Evolutionary conservation across 495 filamentous ascomycete species (phyloP).

Genomic region (Sordaria brevicollis): DNA sequence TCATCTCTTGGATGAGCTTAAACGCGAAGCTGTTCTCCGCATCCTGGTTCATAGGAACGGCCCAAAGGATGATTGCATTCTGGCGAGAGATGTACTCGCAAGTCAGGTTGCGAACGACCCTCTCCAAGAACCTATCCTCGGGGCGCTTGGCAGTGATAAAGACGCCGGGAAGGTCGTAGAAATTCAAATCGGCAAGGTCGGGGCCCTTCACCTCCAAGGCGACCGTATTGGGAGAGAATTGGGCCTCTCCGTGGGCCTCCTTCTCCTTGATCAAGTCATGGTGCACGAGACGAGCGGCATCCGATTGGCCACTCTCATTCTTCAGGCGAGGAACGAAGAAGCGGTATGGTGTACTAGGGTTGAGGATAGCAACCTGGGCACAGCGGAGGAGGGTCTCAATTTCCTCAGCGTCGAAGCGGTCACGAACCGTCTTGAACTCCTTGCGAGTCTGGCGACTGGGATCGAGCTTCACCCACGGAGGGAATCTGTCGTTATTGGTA

Average conservation of each 20-base stretch:
- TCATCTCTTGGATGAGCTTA: conserved; percentile 44
- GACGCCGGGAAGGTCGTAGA: conserved; percentile 74
- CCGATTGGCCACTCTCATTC: conserved; percentile 7
- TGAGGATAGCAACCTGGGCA: conserved; percentile 65
- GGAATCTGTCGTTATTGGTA: conserved; percentile 30
- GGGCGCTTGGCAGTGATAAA: conserved; percentile 54
- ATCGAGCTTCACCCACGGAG: conserved; percentile 28
- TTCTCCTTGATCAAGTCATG: conserved; percentile 19
- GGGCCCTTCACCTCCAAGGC: conserved; percentile 62
- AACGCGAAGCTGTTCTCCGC: conserved; percentile 61
- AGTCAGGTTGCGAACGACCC: conserved; percentile 57
- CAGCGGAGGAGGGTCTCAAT: conserved; percentile 51
- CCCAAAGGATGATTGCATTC: conserved; percentile 63
- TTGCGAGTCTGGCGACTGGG: conserved; percentile 13
- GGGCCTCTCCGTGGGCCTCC: conserved; percentile 33
- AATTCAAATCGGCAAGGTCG: conserved; percentile 56
- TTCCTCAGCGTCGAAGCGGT: conserved; percentile 29
- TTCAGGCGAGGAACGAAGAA: conserved; percentile 38
- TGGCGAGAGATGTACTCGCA: conserved; percentile 52
- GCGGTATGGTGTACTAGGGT: conserved; percentile 37
- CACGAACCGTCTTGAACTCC: conserved; percentile 34
- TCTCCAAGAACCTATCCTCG: conserved; percentile 54
- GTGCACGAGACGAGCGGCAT: conserved; percentile 23
- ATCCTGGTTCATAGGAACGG: conserved; percentile 65
- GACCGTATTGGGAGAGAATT: conserved; percentile 72